phyloP scores from a whole-genome alignment of 768 basidiomycete species.

The Dictyophora rubrovolvata region DNA sequence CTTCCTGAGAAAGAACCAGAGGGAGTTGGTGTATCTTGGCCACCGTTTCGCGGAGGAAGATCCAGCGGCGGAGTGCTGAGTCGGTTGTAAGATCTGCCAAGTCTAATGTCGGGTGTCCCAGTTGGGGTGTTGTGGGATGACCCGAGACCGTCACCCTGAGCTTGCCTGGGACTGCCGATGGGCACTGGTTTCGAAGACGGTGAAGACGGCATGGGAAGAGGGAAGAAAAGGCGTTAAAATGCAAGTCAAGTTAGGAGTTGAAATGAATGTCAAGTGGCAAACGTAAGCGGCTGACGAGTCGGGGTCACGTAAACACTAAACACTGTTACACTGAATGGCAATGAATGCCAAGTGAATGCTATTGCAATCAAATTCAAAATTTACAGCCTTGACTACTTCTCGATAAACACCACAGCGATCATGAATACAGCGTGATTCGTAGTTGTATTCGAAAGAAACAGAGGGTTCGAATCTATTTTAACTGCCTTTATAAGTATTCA shows the following conservation, averaged over 20 bases:
- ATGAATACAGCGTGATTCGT: too few relatives aligned
- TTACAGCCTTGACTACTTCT: too few relatives aligned
- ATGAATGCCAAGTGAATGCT: too few relatives aligned
- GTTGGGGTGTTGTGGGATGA: neutral
- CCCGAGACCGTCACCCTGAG: constrained; percentile 4
- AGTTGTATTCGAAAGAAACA: too few relatives aligned
- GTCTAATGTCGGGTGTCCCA: constrained; percentile 10
- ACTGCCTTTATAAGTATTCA: too few relatives aligned
- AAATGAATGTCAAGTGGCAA: too few relatives aligned
- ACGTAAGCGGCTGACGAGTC: too few relatives aligned
- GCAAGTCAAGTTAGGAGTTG: neutral
- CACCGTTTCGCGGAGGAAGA: constrained; percentile 7
- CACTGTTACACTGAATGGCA: too few relatives aligned
- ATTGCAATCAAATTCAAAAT: too few relatives aligned
- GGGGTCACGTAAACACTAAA: too few relatives aligned
- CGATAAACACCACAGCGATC: too few relatives aligned
- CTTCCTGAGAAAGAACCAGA: neutral
- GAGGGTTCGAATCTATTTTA: too few relatives aligned
- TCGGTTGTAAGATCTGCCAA: constrained; percentile 8
- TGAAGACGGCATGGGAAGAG: neutral
- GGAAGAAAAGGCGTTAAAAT: neutral
- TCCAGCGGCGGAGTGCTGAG: constrained; percentile 10
- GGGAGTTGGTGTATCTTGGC: constrained; percentile 2
- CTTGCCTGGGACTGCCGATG: constrained; percentile 12
- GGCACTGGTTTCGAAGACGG: constrained; percentile 12